phyloP scores from a whole-genome alignment of 2,329 filamentous ascomycete genomes.

The Penicillium expansum region DNA sequence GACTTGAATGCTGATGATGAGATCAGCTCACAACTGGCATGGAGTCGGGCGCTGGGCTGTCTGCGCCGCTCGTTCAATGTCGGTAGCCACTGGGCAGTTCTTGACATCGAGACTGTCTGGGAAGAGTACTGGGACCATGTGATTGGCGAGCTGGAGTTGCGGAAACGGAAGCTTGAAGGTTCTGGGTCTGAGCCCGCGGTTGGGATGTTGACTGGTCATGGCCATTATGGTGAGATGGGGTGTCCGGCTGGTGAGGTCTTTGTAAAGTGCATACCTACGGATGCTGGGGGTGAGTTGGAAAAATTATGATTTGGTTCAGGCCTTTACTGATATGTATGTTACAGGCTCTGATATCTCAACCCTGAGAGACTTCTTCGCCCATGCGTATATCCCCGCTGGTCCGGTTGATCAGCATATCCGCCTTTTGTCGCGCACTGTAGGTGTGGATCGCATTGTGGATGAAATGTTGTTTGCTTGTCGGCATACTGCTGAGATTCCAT shows the following conservation, averaged over 20 bases:
- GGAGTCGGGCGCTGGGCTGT: slow-evolving; percentile 59
- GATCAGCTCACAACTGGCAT: slow-evolving; percentile 61
- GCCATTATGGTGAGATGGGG: slow-evolving; percentile 6
- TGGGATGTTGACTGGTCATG: neutral
- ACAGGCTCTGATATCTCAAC: slow-evolving; percentile 23
- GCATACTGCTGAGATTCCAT: slow-evolving; percentile 54
- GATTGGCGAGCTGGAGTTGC: slow-evolving; percentile 20
- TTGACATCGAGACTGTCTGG: slow-evolving; percentile 41
- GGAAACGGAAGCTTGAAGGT: slow-evolving; percentile 16
- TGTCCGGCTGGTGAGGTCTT: slow-evolving; percentile 18
- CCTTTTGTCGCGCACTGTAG: slow-evolving; percentile 56
- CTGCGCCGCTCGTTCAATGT: slow-evolving; percentile 59
- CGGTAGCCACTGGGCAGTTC: slow-evolving; percentile 28
- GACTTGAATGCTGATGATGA: slow-evolving; percentile 4
- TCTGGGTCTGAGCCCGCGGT: slow-evolving; percentile 12
- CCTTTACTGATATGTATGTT: neutral
- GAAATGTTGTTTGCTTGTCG: slow-evolving; percentile 56
- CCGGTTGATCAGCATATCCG: slow-evolving; percentile 49
- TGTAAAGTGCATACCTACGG: slow-evolving; percentile 38
- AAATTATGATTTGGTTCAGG: too few relatives aligned
- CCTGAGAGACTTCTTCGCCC: slow-evolving; percentile 50
- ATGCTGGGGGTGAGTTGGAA: slow-evolving; percentile 34
- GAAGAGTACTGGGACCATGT: slow-evolving; percentile 35
- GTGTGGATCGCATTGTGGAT: slow-evolving; percentile 56
- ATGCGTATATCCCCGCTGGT: slow-evolving; percentile 52